Base-by-base conservation (phyloP, 257 asterid genomes). In the Ligustrum vulgare region DNA sequence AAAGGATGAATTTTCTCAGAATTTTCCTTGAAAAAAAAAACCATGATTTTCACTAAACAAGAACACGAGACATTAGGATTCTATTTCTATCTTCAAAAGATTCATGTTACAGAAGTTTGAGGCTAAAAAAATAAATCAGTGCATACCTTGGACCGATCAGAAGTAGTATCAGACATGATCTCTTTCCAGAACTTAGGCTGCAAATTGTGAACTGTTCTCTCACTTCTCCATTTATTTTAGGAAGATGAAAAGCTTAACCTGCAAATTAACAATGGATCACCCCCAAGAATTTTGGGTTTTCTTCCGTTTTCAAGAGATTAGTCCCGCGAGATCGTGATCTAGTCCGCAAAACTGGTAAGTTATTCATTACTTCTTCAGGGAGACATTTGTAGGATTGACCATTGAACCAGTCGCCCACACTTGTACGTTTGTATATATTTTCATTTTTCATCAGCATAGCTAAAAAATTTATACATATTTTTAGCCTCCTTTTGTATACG, bases 61-160 rank as follows among this genome's bases (percentile, higher is more conserved):
- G 34, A 7, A 6, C 60, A 69, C 12, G 22, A 69, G 9, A 18
- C 39, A n/a, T n/a, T 69, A 9, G 28, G 8, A 15, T 39, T 31
- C 45, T 41, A 10, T 41, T 41, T 41, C 49, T 41, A 41, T 41
- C 49, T 41, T 41, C 22, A 49, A 49, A 54, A 25, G 25, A 54
- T 54, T 54, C 10, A 54, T 54, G 23, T 54, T 62, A 23, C 6
- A 33, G 28, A 68, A 68, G 13, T 36, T 20, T 37, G 41, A 43
- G 47, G 70, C 22, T 18, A 49, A 23, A 63, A 11, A 11, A 51
- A 67, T 6, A 11, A 32, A 56, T 65, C 25, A 69, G 71, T 25
- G 45, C 64, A 33, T 79, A 86, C 90, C 88, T 80, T 85, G 2
- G 88, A 83, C 91, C 87, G 79, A 56, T 87, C 86, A 73, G 91